Evolutionary conservation across 352 stramenopile genomes (phyloP).

Genomic region (Phytophthora sp.): DNA sequence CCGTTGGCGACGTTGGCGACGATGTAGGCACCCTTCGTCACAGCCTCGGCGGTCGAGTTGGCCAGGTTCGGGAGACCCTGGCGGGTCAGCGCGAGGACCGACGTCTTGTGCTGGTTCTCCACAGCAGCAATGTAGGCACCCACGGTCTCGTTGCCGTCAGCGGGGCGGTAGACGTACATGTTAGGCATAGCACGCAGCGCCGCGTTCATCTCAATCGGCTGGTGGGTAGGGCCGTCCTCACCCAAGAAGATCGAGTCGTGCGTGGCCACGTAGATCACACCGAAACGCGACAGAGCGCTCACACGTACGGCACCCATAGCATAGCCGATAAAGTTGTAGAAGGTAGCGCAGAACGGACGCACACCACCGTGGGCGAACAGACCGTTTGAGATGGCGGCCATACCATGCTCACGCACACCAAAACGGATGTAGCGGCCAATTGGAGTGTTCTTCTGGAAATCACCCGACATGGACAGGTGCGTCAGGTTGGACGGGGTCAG

Average conservation of each 20-base stretch:
- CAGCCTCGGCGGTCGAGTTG: constrained; percentile 88
- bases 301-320: constrained; percentile 95
- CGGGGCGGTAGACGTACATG: constrained; percentile 97
- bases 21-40: constrained; percentile 92
- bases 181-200: constrained; percentile 97
- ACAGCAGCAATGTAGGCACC: constrained; percentile 94
- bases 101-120: constrained; percentile 88
- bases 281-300: constrained; percentile 94
- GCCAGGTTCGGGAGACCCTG: constrained; percentile 92
- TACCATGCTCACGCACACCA: constrained; percentile 98
- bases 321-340: constrained; percentile 99
- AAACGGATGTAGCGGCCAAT: constrained; percentile 98
- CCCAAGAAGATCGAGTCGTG: constrained; percentile 99
- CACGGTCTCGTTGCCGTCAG: constrained; percentile 98
- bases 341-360: constrained; percentile 98
- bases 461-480: constrained; percentile 93
- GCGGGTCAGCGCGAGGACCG: constrained; percentile 94
- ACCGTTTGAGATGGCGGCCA: constrained; percentile 98
- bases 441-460: constrained; percentile 98
- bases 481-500: constrained; percentile 98
- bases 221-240: constrained; percentile 99
- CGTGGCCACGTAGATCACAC: constrained; percentile 98
- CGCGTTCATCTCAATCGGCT: constrained; percentile 99
- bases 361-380: constrained; percentile 97
- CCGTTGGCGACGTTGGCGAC: constrained; percentile 82